Evolutionary conservation across 106 monocot genomes (phyloP), one percentile per base, ranked within the genome.

Genomic region (Dioscorea dumetorum): DNA sequence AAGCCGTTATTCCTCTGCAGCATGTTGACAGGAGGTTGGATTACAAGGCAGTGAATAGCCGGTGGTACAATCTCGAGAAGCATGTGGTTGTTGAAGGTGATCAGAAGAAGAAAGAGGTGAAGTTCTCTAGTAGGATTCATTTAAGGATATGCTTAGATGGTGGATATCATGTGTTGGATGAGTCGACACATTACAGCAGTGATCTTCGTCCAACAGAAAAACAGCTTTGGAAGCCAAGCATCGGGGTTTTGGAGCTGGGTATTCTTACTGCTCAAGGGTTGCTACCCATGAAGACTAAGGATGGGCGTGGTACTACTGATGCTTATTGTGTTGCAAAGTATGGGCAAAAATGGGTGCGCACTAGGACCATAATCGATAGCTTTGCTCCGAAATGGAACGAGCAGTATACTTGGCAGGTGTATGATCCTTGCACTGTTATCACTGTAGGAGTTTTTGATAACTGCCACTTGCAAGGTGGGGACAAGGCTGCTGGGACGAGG

Each of bases 121-220:
- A 62, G 22, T 70, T 76, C 54, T 50, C 76, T 9, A 70, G 70
- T 41, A 41, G 69, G 33, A n/a, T 76, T 49, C 76, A 70, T 69
- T 14, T 76, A 0, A 49, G 76, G 5, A 19, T 76, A 21, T 70
- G 70, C 33, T 28, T 77, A 5, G 77, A 77, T 15, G 77, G 70
- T 18, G 77, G 77, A 10, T 77, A 70, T 19, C 77, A 77, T 64
- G 77, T 77, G 6, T 41, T 71, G 4, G 70, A 70, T 49, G 70
- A 77, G 63, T 71, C 77, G 5, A 66, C 70, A 0, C 41, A 71
- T 48, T 49, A 70, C 70, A 64, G 63, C 69, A 77, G 77, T 50
- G 77, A 77, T 22, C 49, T 70, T 16, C 19, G 64, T 19, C 77
- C 77, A 1, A 64, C 64, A 8, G 77, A 63, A 13, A 63, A 58